Conservation (phyloP, 768 basidiomycete genomes). For the Wakefieldia striispora region DNA sequence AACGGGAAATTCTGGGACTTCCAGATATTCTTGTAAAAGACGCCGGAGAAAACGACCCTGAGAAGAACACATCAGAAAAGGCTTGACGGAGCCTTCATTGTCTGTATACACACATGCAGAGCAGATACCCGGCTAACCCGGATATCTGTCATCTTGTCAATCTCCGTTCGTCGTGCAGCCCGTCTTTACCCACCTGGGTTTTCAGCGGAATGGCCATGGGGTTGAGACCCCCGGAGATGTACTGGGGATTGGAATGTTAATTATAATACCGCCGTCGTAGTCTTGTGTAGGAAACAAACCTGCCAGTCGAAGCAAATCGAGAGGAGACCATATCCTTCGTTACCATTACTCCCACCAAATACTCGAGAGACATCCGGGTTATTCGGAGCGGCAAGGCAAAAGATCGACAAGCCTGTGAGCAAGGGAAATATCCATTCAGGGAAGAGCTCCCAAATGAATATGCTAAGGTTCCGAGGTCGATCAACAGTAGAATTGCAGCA, state of each 20-base stretch:
- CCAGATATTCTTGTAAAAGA: conserved; percentile 54
- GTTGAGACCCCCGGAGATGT: conserved; percentile 30
- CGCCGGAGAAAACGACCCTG: conserved; percentile 33
- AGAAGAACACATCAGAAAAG: conserved; percentile 5
- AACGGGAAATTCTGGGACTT: conserved; percentile 59
- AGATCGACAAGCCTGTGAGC: conserved; percentile 57
- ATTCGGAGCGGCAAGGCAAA: conserved; percentile 56
- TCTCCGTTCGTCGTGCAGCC: not conserved
- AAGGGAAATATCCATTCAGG: conserved; percentile 49
- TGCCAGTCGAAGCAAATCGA: conserved; percentile 64
- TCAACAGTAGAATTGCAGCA: conserved; percentile 12
- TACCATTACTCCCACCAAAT: conserved; percentile 61
- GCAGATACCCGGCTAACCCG: conserved; percentile 43
- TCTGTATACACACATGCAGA: conserved; percentile 49
- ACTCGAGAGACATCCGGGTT: conserved; percentile 50
- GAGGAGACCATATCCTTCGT: conserved; percentile 61
- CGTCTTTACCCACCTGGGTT: conserved; percentile 35
- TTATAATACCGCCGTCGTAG: not conserved
- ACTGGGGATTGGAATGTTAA: conserved; percentile 10
- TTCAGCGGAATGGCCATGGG: conserved; percentile 54
- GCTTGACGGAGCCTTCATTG: too few species aligned
- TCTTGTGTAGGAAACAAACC: conserved; percentile 30
- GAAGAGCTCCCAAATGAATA: conserved; percentile 29
- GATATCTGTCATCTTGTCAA: conserved; percentile 35
- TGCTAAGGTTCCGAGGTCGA: conserved; percentile 26